Evolutionary conservation across 441 rosid genomes (phyloP).

Genomic region (Pelargonium cotyledonis): DNA sequence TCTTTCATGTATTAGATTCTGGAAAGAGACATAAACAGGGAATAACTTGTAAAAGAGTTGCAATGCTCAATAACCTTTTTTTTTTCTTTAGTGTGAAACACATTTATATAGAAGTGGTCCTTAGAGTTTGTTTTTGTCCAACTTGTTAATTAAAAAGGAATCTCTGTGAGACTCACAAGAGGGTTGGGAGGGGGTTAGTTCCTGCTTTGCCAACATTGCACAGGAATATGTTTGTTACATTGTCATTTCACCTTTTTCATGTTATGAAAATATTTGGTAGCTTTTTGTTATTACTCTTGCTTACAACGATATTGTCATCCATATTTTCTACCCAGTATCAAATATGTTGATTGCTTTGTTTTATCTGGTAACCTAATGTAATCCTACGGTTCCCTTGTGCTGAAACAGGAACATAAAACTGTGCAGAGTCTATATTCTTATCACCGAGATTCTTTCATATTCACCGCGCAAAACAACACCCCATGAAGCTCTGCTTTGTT

Average conservation of each 20-base stretch:
- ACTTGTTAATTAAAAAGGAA: background rate
- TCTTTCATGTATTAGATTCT: background rate
- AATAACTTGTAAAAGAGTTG: background rate
- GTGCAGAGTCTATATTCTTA: slow-evolving; percentile 22
- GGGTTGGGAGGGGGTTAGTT: background rate
- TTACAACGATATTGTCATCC: background rate
- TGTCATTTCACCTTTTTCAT: background rate
- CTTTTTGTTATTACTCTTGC: background rate
- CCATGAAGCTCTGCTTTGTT: slow-evolving; percentile 32
- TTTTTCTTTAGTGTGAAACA: background rate
- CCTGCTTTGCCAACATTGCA: no score
- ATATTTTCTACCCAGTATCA: background rate
- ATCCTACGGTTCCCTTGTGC: slow-evolving; percentile 20
- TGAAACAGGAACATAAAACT: slow-evolving; percentile 35
- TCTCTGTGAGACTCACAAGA: background rate
- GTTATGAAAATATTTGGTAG: background rate
- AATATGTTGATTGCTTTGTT: slow-evolving; percentile 5
- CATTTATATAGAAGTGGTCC: background rate
- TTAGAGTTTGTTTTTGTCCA: background rate
- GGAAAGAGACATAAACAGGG: background rate
- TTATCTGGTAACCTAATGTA: slow-evolving; percentile 19
- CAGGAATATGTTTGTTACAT: background rate
- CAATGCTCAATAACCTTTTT: background rate
- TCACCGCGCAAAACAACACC: slow-evolving; percentile 19
- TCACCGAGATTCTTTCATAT: slow-evolving; percentile 13